Evolutionary conservation across 257 asterid species (phyloP).

Genomic region (Paulownia fortunei): DNA sequence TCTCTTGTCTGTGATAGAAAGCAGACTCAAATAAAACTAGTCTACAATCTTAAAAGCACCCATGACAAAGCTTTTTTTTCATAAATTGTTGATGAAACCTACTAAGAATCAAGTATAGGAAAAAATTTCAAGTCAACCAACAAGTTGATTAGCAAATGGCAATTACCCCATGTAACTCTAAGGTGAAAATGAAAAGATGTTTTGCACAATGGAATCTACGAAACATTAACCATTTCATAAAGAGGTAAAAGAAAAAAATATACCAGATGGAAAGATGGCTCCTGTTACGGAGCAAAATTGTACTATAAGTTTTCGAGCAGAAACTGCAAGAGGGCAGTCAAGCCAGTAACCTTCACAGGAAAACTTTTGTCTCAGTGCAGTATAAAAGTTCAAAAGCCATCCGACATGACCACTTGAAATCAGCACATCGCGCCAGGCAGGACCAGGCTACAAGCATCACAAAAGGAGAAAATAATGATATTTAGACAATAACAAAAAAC

Average conservation of each 20-base stretch:
- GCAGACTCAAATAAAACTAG: background rate
- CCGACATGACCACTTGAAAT: constrained; percentile 85
- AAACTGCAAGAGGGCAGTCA: constrained; percentile 95
- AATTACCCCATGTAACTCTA: background rate
- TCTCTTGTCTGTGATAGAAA: constrained; percentile 10
- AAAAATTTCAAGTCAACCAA: constrained; percentile 13
- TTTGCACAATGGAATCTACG: background rate
- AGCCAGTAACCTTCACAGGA: constrained; percentile 83
- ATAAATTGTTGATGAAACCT: background rate
- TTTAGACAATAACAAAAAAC: constrained; percentile 4
- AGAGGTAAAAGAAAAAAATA: constrained; percentile 25
- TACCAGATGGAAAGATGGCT: constrained; percentile 85
- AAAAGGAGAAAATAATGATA: constrained; percentile 28
- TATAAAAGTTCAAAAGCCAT: constrained; percentile 86
- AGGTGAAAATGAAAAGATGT: constrained; percentile 13
- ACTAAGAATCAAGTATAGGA: background rate
- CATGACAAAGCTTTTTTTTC: background rate
- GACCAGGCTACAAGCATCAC: constrained; percentile 77
- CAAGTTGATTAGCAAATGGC: background rate
- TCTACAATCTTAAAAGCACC: background rate
- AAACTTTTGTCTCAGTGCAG: constrained; percentile 84
- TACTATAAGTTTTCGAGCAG: constrained; percentile 82
- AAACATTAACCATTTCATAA: constrained; percentile 18
- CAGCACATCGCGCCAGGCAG: constrained; percentile 82
- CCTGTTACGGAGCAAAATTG: constrained; percentile 88